Evolutionary conservation across 139 green algal genomes (phyloP).

Genomic region (Edaphochlamys debaryana): DNA sequence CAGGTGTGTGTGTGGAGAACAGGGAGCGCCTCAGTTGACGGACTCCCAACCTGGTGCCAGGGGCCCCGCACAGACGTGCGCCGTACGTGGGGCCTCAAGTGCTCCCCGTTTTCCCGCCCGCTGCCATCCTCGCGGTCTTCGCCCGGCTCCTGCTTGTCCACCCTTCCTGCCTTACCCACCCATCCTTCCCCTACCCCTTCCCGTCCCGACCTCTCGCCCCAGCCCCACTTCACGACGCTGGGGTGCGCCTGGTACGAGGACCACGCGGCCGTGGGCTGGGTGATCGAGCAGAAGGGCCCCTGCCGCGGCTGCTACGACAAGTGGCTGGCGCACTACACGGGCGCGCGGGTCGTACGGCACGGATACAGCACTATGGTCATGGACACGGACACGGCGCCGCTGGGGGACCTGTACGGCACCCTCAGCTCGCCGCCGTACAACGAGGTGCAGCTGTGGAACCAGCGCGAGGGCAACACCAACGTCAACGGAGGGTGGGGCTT

Average conservation of each 20-base stretch:
- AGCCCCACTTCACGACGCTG: conserved; percentile 11
- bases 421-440: conserved; percentile 18
- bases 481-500: conserved; percentile 30
- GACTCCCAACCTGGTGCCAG: no score
- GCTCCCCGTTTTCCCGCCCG: no score
- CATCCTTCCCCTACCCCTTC: no score
- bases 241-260: conserved; percentile 24
- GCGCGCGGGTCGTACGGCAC: conserved; percentile 11
- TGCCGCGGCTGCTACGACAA: conserved; percentile 36
- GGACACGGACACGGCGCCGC: conserved; percentile 22
- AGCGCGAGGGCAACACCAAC: conserved; percentile 33
- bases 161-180: no score
- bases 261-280: neutral
- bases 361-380: conserved; percentile 33
- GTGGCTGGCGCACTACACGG: conserved; percentile 39
- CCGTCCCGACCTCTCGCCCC: no score
- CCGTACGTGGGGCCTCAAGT: no score
- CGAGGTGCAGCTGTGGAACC: neutral
- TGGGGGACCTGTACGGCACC: conserved; percentile 29
- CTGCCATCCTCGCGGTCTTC: no score
- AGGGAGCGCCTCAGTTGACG: no score
- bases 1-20: no score
- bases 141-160: no score
- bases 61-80: no score
- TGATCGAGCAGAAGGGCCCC: conserved; percentile 4